Evolutionary conservation across 257 asterid genomes (phyloP).

Genomic region (Jacaranda mimosifolia): DNA sequence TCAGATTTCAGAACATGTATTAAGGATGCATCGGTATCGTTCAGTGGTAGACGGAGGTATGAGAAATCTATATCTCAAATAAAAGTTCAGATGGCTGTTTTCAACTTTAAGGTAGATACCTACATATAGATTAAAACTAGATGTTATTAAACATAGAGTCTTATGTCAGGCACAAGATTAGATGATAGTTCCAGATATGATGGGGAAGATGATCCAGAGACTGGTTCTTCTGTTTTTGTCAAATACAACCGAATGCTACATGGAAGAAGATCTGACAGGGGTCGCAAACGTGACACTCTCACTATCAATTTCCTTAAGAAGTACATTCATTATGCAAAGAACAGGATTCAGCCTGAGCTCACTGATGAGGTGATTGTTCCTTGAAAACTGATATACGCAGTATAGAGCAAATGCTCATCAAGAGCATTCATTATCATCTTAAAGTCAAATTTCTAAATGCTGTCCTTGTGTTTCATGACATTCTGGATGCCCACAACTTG

Average conservation of each 20-base stretch:
- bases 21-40: conserved; percentile 90
- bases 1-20: conserved; percentile 85
- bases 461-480: neutral
- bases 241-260: conserved; percentile 87
- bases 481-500: neutral
- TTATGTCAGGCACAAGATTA: conserved; percentile 54
- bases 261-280: conserved; percentile 64
- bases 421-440: conserved; percentile 13
- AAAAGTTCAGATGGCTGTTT: conserved; percentile 18
- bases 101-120: conserved; percentile 17
- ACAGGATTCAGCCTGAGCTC: conserved; percentile 92
- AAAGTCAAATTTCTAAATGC: conserved; percentile 17
- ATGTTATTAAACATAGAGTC: conserved; percentile 25
- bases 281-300: conserved; percentile 76
- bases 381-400: conserved; percentile 7
- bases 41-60: conserved; percentile 80
- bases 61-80: conserved; percentile 23
- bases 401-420: neutral
- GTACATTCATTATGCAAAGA: conserved; percentile 87
- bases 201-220: conserved; percentile 71
- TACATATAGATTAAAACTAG: neutral
- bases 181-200: conserved; percentile 64
- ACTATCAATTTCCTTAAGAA: conserved; percentile 90
- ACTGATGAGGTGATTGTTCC: conserved; percentile 81
- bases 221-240: conserved; percentile 75